Evolutionary conservation across 2,329 filamentous ascomycete genomes (phyloP).

Genomic region (Fusarium nelsonii): DNA sequence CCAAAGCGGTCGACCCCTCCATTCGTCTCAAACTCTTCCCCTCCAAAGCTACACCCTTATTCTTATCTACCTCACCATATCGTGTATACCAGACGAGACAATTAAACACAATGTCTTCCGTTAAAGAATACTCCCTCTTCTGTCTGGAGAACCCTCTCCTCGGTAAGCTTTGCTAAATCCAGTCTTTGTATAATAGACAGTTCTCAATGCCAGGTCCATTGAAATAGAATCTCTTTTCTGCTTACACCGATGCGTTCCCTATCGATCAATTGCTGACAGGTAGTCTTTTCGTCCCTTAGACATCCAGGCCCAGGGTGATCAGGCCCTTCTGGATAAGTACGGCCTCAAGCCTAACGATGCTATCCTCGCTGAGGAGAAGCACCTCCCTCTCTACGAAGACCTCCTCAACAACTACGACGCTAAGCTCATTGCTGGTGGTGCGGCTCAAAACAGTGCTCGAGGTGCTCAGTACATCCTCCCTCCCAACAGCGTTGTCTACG

Average conservation of each 20-base stretch:
- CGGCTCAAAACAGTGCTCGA: constrained; percentile 96
- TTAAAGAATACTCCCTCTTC: constrained; percentile 87
- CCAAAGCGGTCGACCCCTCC: constrained; percentile 45
- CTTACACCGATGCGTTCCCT: constrained; percentile 23
- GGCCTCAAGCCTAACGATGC: constrained; percentile 95
- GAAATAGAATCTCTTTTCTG: not conserved
- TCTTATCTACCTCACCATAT: constrained; percentile 16
- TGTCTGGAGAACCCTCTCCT: constrained; percentile 98
- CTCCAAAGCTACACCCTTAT: constrained; percentile 36
- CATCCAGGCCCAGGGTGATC: constrained; percentile 88
- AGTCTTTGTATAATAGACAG: not conserved
- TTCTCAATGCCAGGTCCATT: constrained; percentile 4
- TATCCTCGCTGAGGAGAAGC: constrained; percentile 94
- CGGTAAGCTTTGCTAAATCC: constrained; percentile 67
- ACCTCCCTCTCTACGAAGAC: constrained; percentile 91
- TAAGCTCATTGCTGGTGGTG: constrained; percentile 94
- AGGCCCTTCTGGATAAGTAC: constrained; percentile 91
- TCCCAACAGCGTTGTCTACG: constrained; percentile 88
- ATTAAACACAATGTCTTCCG: constrained; percentile 72
- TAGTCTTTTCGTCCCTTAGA: constrained; percentile 63
- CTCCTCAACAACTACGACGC: constrained; percentile 92
- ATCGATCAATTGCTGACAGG: constrained; percentile 35
- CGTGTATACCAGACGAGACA: constrained; percentile 33
- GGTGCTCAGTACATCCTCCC: constrained; percentile 97
- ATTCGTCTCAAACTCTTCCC: constrained; percentile 48